Base-by-base conservation (phyloP, 2,329 filamentous ascomycete species). In the Aspergillus sp. region DNA sequence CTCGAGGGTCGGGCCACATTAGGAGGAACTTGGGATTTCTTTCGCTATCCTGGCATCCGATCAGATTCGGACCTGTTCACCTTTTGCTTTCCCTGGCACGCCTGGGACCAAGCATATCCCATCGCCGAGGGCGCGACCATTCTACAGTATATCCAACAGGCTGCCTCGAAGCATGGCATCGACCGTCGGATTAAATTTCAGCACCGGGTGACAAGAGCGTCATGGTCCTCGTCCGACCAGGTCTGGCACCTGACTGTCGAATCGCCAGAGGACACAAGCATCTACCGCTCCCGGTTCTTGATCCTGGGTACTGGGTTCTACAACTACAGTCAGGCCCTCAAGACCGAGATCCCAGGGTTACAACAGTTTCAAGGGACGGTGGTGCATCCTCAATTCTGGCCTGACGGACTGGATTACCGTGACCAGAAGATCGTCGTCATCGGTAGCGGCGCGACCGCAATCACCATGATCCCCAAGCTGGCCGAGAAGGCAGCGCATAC, bases 21-120 rank as follows among this genome's bases (percentile, higher is more conserved):
- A 8, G 90, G 90, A 3, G 90, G 90, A 1, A 92, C 89, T 0
- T 92, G 90, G 90, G 86, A 88, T 64, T 75, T 91, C 2, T 92
- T 90, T 77, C 84, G 81, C 39, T 92, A 91, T 65, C 89, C 88
- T 0, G 88, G 90, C n/a, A 86, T 90, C 63, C 78, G 84, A 44
- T 84, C 84, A 1, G 83, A 86, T 63, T 84, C 83, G 0, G 84
- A 87, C 65, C 74, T 86, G 10, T 79, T 80, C 65, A 86, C 83
- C 0, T 86, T 84, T 62, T 82, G 82, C 17, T 91, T 90, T 66
- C 73, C 83, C 1, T 91, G 88, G 85, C 81, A 84, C 42, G 86
- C 87, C 0, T 91, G 88, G 88, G 75, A 75, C 36, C 36, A 39
- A n/a, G 64, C 77, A 2, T 72, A 77, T 52, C 68, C 79, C 0